phyloP scores from a whole-genome alignment of 805 yeast species.

The Trichomonascus vanleenenianus region DNA sequence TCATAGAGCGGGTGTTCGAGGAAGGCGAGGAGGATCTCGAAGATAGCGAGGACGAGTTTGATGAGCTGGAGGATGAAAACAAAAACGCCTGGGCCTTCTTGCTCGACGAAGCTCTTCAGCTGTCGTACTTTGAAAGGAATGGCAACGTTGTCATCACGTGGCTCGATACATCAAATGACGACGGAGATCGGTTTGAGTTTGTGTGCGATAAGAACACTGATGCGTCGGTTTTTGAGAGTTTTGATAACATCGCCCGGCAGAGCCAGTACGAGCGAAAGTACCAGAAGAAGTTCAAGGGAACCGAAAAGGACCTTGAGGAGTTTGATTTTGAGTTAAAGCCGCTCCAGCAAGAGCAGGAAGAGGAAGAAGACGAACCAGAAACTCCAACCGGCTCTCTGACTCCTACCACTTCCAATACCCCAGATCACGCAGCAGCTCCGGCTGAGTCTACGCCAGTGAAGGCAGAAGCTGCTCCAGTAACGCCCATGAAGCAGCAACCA shows the following conservation, averaged over 20 bases:
- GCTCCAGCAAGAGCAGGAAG: background rate
- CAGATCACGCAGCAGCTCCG: background rate
- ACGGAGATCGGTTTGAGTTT: conserved; percentile 78
- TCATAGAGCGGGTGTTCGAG: conserved; percentile 57
- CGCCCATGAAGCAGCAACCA: conserved; percentile 4
- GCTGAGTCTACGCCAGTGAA: conserved; percentile 9
- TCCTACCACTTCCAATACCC: conserved; percentile 1
- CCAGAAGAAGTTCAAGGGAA: conserved; percentile 36
- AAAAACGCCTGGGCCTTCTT: conserved; percentile 67
- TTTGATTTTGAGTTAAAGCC: conserved; percentile 36
- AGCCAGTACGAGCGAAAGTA: conserved; percentile 76
- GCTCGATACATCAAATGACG: conserved; percentile 80
- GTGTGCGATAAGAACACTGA: conserved; percentile 53
- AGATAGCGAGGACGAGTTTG: conserved; percentile 42
- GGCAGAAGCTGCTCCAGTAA: conserved; percentile 1
- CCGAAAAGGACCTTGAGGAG: conserved; percentile 45
- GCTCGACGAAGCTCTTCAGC: conserved; percentile 51
- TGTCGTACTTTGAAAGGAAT: conserved; percentile 46
- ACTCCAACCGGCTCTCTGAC: background rate
- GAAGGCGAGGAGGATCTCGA: conserved; percentile 54
- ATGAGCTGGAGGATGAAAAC: conserved; percentile 34
- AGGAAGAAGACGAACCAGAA: background rate
- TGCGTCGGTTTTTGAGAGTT: conserved; percentile 43
- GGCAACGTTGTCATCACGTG: conserved; percentile 61
- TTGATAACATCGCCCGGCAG: conserved; percentile 51